These are phyloP conservation scores for Penicillium sp. DNA, from an alignment of 2,329 filamentous ascomycete genomes.

Conservation along the genomic window DNA sequence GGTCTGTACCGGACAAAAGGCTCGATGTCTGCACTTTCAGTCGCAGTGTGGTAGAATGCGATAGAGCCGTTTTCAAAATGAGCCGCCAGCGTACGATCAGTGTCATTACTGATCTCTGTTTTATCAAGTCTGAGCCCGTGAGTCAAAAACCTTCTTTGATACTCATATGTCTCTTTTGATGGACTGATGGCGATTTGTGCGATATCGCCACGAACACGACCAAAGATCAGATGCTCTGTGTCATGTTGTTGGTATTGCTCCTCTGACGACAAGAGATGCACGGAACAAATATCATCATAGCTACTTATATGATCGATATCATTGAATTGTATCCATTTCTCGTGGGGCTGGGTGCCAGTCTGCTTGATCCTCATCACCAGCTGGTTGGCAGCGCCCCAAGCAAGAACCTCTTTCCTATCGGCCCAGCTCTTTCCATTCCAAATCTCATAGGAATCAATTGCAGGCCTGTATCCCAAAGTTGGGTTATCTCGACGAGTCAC, in stretches of 20 bases:
- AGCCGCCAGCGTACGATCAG: constrained; percentile 51
- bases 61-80: constrained; percentile 52
- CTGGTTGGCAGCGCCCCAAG: constrained; percentile 62
- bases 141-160: constrained; percentile 47
- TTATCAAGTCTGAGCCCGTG: constrained; percentile 47
- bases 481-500: constrained; percentile 50
- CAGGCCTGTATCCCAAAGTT: constrained; percentile 59
- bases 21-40: constrained; percentile 32
- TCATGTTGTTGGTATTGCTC: constrained; percentile 41
- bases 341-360: constrained; percentile 35
- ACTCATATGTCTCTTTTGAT: constrained; percentile 29
- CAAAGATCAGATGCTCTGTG: constrained; percentile 54
- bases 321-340: constrained; percentile 55
- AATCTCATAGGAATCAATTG: constrained; percentile 60
- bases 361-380: constrained; percentile 54
- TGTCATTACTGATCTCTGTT: constrained; percentile 47
- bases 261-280: constrained; percentile 52
- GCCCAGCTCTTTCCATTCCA: constrained; percentile 49
- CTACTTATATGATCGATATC: constrained; percentile 53
- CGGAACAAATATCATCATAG: constrained; percentile 60
- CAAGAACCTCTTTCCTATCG: constrained; percentile 57
- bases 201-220: constrained; percentile 58
- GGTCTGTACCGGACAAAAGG: constrained; percentile 36
- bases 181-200: constrained; percentile 39
- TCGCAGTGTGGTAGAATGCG: constrained; percentile 48